phyloP scores from a whole-genome alignment of 148 eudicot genomes.

The Limonium bicolor region DNA sequence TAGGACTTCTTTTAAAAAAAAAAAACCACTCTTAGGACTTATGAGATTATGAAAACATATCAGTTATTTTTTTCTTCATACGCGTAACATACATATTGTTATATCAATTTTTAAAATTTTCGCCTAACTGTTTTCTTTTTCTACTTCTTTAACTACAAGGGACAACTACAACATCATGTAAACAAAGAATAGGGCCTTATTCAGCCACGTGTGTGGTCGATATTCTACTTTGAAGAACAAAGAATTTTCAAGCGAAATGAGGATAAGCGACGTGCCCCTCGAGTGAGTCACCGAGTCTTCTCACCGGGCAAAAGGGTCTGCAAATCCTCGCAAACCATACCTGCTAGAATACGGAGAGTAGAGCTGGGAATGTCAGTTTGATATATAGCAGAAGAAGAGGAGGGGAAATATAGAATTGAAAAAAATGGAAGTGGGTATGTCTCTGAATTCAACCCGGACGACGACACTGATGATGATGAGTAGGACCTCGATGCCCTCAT shows the following conservation, averaged over 20 bases:
- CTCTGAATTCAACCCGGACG: conserved; percentile 38
- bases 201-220: conserved; percentile 19
- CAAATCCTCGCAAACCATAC: background rate
- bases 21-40: too few species aligned
- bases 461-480: conserved; percentile 25
- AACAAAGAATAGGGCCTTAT: too few species aligned
- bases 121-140: too few species aligned
- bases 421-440: conserved; percentile 63
- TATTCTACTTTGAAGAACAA: background rate
- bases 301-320: conserved; percentile 6
- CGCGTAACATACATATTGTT: too few species aligned
- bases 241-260: conserved; percentile 2
- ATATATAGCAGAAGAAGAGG: background rate
- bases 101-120: too few species aligned
- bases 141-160: too few species aligned
- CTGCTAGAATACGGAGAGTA: too few species aligned
- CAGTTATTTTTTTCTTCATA: too few species aligned
- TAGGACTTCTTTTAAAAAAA: too few species aligned
- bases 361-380: background rate
- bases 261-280: conserved; percentile 16
- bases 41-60: too few species aligned
- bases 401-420: conserved; percentile 5
- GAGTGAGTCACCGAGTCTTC: conserved; percentile 15
- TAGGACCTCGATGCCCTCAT: conserved; percentile 15
- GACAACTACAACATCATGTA: background rate